phyloP scores from a whole-genome alignment of 345 rosid genomes.

The Melaleuca alternifolia region DNA sequence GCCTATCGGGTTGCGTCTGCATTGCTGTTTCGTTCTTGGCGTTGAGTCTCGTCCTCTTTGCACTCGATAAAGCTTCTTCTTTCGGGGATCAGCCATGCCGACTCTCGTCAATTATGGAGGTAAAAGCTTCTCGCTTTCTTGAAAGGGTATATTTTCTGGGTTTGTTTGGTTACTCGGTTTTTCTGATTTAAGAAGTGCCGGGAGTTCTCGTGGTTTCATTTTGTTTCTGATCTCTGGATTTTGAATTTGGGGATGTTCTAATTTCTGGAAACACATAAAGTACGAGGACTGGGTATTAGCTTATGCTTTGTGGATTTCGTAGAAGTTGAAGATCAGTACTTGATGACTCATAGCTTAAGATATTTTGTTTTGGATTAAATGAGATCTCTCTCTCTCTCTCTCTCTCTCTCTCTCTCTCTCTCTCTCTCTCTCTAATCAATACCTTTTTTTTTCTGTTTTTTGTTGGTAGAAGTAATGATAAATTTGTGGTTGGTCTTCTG shows the following conservation, averaged over 20 bases:
- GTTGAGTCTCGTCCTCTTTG: background rate
- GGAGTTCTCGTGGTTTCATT: background rate
- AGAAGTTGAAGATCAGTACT: background rate
- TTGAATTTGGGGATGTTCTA: background rate
- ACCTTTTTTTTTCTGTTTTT: background rate
- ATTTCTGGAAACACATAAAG: background rate
- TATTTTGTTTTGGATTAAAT: background rate
- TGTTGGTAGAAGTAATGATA: background rate
- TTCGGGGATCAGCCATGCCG: constrained; percentile 40
- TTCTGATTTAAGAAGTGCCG: background rate
- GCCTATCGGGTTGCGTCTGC: background rate
- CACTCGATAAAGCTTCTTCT: constrained; percentile 8
- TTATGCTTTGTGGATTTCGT: background rate
- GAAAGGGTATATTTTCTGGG: background rate
- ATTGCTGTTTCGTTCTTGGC: background rate
- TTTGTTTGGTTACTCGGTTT: background rate
- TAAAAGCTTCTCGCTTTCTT: constrained; percentile 4
- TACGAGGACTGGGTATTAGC: background rate
- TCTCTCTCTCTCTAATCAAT: background rate
- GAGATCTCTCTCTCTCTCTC: background rate
- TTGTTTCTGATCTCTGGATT: background rate
- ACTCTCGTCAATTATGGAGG: constrained; percentile 54
- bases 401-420: background rate
- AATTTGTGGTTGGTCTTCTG: background rate
- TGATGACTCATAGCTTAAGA: background rate